These are phyloP conservation scores for Calonectria multiphialidica DNA, from an alignment of 2,329 filamentous ascomycete genomes.

Conservation along the genomic window DNA sequence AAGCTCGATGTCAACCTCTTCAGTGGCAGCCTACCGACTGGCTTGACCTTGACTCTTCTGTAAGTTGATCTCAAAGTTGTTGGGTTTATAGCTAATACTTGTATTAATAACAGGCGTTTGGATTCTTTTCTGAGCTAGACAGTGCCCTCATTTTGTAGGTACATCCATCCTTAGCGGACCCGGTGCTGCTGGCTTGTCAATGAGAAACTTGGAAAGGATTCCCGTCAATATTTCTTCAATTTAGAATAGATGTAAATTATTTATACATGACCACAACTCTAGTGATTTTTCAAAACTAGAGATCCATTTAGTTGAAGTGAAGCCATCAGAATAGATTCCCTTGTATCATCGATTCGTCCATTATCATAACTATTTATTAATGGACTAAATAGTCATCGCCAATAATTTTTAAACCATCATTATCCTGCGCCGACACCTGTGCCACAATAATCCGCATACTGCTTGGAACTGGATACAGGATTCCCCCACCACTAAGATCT, in stretches of 20 bases:
- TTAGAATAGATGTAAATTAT: no score
- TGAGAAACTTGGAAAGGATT: no score
- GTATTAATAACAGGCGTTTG: neutral
- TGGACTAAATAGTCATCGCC: no score
- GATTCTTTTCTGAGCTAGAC: slow-evolving; percentile 11
- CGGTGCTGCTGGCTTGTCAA: no score
- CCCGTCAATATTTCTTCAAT: no score
- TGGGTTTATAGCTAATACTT: neutral
- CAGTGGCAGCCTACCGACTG: slow-evolving; percentile 22
- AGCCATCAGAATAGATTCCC: no score
- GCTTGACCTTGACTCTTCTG: slow-evolving; percentile 18
- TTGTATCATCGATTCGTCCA: neutral
- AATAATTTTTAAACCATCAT: neutral
- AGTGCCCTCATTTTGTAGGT: neutral
- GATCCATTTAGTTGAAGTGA: no score
- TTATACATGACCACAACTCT: no score
- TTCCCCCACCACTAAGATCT: neutral
- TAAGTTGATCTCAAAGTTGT: neutral
- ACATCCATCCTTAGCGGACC: no score
- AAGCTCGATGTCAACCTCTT: neutral
- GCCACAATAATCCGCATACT: slow-evolving; percentile 2
- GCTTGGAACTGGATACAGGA: neutral
- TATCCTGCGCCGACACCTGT: neutral
- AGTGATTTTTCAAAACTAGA: no score
- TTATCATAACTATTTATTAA: neutral